A percentile compares a stretch with the other conserved stretches of the same genome.
Evolutionary conservation across 768 basidiomycete species (phyloP).

Genomic region (Albatrellus ellisii): DNA sequence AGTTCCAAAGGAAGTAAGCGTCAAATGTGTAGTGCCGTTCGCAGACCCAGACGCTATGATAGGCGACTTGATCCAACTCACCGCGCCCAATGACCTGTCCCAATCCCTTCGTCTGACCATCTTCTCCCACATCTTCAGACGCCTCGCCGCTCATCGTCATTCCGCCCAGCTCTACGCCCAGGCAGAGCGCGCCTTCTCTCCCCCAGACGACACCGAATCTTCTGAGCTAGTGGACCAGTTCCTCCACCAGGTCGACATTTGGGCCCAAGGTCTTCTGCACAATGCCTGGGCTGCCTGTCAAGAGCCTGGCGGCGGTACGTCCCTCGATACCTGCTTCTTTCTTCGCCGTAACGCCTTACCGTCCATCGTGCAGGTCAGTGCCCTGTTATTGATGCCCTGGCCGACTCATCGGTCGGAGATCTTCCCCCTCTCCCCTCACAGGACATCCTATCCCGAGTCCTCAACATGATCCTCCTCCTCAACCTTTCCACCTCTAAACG

Average conservation of each 20-base stretch:
- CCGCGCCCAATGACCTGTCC: constrained; percentile 28
- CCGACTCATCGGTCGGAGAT: constrained; percentile 32
- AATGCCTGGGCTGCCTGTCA: constrained; percentile 33
- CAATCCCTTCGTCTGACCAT: constrained; percentile 22
- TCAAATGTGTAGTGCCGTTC: not conserved
- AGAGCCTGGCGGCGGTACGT: constrained; percentile 26
- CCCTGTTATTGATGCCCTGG: constrained; percentile 27
- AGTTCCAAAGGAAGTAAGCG: no score
- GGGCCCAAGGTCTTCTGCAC: constrained; percentile 31
- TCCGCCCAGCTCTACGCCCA: constrained; percentile 26
- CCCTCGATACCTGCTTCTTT: not conserved
- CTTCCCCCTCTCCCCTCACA: constrained; percentile 26
- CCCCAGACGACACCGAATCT: constrained; percentile 14
- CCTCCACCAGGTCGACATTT: constrained; percentile 24
- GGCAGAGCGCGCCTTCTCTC: constrained; percentile 21
- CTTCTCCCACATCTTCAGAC: constrained; percentile 30
- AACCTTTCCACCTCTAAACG: constrained; percentile 32
- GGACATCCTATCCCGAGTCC: constrained; percentile 27
- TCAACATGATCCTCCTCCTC: constrained; percentile 38
- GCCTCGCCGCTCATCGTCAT: constrained; percentile 34
- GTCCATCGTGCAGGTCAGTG: constrained; percentile 22
- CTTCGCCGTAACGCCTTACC: constrained; percentile 6
- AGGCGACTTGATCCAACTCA: constrained; percentile 17
- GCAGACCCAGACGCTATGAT: constrained; percentile 2
- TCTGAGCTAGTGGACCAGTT: constrained; percentile 18